Conservation (phyloP, 768 basidiomycete genomes). For the Hydnomerulius pinastri region DNA sequence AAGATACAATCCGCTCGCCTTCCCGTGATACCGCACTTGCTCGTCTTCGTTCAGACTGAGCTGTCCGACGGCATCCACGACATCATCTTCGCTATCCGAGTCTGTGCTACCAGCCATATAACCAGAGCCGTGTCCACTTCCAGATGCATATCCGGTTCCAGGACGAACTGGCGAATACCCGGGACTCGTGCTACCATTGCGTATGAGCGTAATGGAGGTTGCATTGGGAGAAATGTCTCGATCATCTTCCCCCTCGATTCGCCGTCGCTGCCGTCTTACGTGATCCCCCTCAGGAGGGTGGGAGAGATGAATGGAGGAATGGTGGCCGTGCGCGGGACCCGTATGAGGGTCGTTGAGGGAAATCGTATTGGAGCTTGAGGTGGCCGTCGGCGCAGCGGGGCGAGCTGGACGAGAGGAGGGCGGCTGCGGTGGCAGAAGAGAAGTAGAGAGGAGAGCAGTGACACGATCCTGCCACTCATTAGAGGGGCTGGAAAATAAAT, state of each 20-base stretch:
- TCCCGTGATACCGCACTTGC: conserved; percentile 85
- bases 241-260: conserved; percentile 33
- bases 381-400: not conserved
- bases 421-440: conserved; percentile 13
- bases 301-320: conserved; percentile 12
- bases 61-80: conserved; percentile 79
- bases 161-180: conserved; percentile 17
- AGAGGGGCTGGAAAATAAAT: conserved; percentile 55
- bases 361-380: conserved; percentile 6
- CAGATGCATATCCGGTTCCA: conserved; percentile 13
- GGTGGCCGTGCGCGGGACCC: conserved; percentile 4
- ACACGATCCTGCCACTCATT: conserved; percentile 85
- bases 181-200: conserved; percentile 20
- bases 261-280: conserved; percentile 51
- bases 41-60: conserved; percentile 85
- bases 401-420: not conserved
- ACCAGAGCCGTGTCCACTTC: conserved; percentile 22
- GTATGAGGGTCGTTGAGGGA: conserved; percentile 16
- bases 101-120: conserved; percentile 35
- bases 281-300: conserved; percentile 28
- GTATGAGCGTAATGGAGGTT: conserved; percentile 1
- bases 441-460: conserved; percentile 22
- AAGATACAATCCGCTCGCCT: conserved; percentile 79
- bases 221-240: conserved; percentile 9
- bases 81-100: conserved; percentile 42